Conservation (phyloP, 164 flowering plant species). For the Piper longum region DNA sequence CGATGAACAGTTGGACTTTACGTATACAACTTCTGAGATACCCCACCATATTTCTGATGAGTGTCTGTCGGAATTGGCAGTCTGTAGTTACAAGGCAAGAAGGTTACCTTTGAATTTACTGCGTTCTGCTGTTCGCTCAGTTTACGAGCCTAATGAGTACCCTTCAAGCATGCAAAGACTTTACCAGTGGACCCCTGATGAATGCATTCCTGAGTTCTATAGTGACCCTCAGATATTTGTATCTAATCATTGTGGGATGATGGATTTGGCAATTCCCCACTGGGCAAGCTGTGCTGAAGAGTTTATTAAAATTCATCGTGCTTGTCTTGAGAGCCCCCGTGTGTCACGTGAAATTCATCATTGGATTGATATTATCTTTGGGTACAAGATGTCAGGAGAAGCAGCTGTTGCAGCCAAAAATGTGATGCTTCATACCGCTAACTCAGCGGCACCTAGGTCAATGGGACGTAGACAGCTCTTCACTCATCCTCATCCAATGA, state of each 20-base stretch:
- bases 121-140: constrained; percentile 83
- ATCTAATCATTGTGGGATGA: constrained; percentile 78
- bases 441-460: constrained; percentile 49
- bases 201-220: constrained; percentile 95
- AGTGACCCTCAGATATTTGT: constrained; percentile 64
- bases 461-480: constrained; percentile 87
- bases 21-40: constrained; percentile 83
- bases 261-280: constrained; percentile 74
- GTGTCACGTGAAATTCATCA: constrained; percentile 73
- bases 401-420: constrained; percentile 87
- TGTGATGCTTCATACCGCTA: constrained; percentile 74
- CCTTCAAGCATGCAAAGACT: constrained; percentile 94
- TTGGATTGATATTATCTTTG: constrained; percentile 95
- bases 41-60: constrained; percentile 98
- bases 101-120: constrained; percentile 78
- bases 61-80: constrained; percentile 95
- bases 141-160: constrained; percentile 97
- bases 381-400: constrained; percentile 83
- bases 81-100: constrained; percentile 98
- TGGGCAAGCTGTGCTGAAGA: constrained; percentile 78
- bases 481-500: constrained; percentile 69
- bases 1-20: constrained; percentile 95
- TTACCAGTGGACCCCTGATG: constrained; percentile 98
- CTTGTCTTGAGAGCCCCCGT: constrained; percentile 70
- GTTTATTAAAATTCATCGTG: constrained; percentile 77